Percentiles rank a stretch among this genome's conserved stretches.
phyloP scores from a whole-genome alignment of 2,329 filamentous ascomycete species.

The Chrysoporthe deuterocubensis region DNA sequence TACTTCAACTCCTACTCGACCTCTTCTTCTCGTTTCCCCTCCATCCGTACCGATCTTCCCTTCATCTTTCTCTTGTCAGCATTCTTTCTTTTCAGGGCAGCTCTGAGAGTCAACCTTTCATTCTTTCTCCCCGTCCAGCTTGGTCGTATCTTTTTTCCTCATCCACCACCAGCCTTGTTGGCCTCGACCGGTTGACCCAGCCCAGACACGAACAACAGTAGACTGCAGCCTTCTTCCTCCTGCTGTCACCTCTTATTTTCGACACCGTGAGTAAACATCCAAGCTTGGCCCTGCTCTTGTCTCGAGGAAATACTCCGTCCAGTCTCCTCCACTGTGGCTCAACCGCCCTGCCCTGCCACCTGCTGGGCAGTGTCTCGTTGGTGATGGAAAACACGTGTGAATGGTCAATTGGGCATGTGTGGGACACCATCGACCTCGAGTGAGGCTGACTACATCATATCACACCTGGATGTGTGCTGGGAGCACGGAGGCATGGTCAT shows the following conservation, averaged over 20 bases:
- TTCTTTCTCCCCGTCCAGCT: slow-evolving; percentile 6
- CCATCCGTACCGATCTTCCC: not conserved
- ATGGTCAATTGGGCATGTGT: not conserved
- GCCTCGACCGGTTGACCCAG: slow-evolving; percentile 10
- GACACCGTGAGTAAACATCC: slow-evolving; percentile 9
- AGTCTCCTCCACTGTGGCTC: no score
- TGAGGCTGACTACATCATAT: not conserved
- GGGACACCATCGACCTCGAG: no score
- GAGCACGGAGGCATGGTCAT: not conserved
- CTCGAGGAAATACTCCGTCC: no score
- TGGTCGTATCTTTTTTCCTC: not conserved
- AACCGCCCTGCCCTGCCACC: no score
- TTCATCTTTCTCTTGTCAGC: slow-evolving; percentile 1
- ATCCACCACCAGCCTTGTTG: slow-evolving; percentile 2
- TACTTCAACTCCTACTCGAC: not conserved
- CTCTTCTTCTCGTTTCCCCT: not conserved
- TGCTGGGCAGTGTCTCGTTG: no score
- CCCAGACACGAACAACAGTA: not conserved
- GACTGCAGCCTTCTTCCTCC: not conserved
- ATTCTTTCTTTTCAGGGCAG: slow-evolving; percentile 15
- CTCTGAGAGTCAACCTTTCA: slow-evolving; percentile 22
- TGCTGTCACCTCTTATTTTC: not conserved
- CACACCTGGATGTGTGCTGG: not conserved
- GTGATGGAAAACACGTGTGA: no score
- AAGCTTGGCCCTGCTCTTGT: no score